These are phyloP conservation scores for Gnaphalium uliginosum DNA, from an alignment of 129 eudicot genomes.

Conservation along the genomic window DNA sequence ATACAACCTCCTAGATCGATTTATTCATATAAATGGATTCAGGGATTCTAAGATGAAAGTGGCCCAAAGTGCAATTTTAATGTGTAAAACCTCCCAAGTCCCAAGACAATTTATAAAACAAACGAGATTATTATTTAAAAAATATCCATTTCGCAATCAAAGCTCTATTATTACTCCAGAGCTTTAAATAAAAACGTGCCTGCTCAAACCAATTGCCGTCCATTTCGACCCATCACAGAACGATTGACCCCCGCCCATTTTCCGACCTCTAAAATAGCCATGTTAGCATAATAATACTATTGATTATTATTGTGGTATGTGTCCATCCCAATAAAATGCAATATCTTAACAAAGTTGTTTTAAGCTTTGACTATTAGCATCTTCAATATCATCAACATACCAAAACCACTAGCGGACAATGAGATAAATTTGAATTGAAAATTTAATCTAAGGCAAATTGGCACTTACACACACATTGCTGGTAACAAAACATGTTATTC, in stretches of 20 bases:
- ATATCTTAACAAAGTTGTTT: not conserved
- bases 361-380: not conserved
- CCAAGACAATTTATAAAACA: too few species aligned
- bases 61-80: too few species aligned
- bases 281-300: not conserved
- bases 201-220: not conserved
- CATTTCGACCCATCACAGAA: not conserved
- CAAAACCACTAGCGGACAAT: too few species aligned
- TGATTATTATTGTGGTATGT: not conserved
- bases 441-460: too few species aligned
- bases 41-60: too few species aligned
- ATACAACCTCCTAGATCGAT: not conserved
- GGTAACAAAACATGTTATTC: not conserved
- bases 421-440: not conserved
- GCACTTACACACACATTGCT: constrained; percentile 3
- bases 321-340: not conserved
- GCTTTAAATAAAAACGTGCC: not conserved
- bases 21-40: not conserved
- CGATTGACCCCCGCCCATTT: not conserved
- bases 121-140: too few species aligned
- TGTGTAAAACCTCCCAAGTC: too few species aligned
- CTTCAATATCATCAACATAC: not conserved
- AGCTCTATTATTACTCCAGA: too few species aligned
- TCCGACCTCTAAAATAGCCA: not conserved
- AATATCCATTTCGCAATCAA: too few species aligned